Evolutionary conservation across 805 yeast species (phyloP), one percentile per base, ranked within the genome.

Genomic region (Candida rishiriensis): DNA sequence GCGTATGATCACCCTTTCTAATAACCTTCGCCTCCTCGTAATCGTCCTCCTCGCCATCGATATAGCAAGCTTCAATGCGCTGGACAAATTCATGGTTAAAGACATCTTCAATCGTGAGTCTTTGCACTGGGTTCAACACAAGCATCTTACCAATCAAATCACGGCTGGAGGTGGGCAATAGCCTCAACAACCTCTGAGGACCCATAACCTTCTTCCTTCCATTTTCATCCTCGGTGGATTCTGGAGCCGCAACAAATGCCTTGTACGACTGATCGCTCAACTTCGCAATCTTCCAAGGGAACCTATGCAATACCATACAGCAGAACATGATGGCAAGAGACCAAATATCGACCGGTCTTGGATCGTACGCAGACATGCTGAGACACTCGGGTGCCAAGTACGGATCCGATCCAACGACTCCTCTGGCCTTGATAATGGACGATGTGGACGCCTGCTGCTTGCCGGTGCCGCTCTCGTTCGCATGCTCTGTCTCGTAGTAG

Each of bases 201-300:
- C 96, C 96, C 41, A 48, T 45, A 2, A 53, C 32, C 39, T 48
- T 54, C 36, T 51, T 52, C 14, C 50, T 49, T 28, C 63, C 63
- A 18, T 48, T 45, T 31, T 55, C 57, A 45, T 61, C 66, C 21
- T 50, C 44, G 10, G 50, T 43, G 37, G 55, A 64, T 3, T 51
- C 43, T 2, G 59, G 47, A 26, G 47, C 51, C 28, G 55, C 47
- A n/a, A 74, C 66, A 59, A 84, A 91, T 48, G 87, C 73, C 45
- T 79, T 75, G 69, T 75, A 91, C 4, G 93, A 81, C 42, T 80
- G 80, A 61, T 90, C 97, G 7, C 79, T 69, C 21, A 69, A 65
- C 52, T 83, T 81, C n/a, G 97, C 97, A 2, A 90, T 77, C 61
- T 88, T 88, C 99, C 99, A 91, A 1, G 99, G 98, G 66, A 91